A percentile compares a stretch with the other conserved stretches of the same genome.
Conservation (phyloP, 768 basidiomycete genomes). For the Candolleomyces eurysporus region DNA sequence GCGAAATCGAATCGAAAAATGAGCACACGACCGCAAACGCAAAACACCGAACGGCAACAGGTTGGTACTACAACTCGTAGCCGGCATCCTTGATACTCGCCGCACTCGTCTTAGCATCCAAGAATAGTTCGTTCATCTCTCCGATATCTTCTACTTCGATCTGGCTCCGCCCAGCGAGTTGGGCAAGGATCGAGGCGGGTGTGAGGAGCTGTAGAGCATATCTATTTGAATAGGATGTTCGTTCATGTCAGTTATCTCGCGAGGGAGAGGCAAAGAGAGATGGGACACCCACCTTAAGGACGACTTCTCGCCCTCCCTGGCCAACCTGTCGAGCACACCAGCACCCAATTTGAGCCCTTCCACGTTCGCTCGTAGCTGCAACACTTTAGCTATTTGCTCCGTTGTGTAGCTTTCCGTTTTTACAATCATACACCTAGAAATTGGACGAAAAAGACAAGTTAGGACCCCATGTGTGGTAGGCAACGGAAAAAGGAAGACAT, state of each 20-base stretch:
- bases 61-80: slow-evolving; percentile 1
- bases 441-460: background rate
- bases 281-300: slow-evolving; percentile 62
- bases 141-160: slow-evolving; percentile 86
- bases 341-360: slow-evolving; percentile 78
- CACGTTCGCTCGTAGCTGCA: slow-evolving; percentile 81
- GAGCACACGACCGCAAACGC: too few relatives aligned
- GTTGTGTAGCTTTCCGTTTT: slow-evolving; percentile 82
- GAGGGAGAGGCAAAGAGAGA: background rate
- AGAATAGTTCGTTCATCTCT: slow-evolving; percentile 93
- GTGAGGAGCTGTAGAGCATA: slow-evolving; percentile 91
- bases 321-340: slow-evolving; percentile 77
- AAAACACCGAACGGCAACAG: background rate
- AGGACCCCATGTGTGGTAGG: too few relatives aligned
- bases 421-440: slow-evolving; percentile 84
- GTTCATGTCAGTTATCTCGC: slow-evolving; percentile 11
- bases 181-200: slow-evolving; percentile 86
- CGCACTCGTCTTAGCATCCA: slow-evolving; percentile 89
- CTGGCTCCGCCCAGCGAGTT: slow-evolving; percentile 71
- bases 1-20: too few relatives aligned
- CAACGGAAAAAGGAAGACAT: too few relatives aligned
- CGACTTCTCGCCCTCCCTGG: slow-evolving; percentile 77
- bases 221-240: slow-evolving; percentile 34
- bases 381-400: slow-evolving; percentile 83
- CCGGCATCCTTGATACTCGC: slow-evolving; percentile 45